phyloP scores from a whole-genome alignment of 139 green algal genomes.

The Haematococcus sp. region DNA sequence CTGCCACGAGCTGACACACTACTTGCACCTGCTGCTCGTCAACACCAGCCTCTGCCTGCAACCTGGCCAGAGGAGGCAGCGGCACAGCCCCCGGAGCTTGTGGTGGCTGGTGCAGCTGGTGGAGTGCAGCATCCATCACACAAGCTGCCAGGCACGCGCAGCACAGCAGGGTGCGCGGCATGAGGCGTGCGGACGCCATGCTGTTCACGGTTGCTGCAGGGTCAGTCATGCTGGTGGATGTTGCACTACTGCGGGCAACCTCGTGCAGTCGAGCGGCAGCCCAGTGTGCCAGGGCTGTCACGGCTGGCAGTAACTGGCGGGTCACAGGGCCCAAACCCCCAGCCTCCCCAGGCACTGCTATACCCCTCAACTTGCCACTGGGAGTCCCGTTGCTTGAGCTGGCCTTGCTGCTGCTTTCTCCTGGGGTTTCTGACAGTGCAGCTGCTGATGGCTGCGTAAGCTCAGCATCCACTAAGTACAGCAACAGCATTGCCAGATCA shows the following conservation, averaged over 20 bases:
- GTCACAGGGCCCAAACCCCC: neutral
- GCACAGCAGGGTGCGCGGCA: conserved; percentile 7
- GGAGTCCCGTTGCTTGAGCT: neutral
- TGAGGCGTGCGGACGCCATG: neutral
- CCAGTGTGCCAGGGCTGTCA: neutral
- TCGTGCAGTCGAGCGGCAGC: neutral
- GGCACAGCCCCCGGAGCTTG: neutral
- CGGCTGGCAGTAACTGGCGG: neutral
- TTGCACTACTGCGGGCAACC: neutral
- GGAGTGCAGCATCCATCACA: neutral
- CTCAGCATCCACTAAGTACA: conserved; percentile 14
- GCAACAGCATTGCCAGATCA: conserved; percentile 18
- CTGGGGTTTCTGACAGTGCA: too few species aligned
- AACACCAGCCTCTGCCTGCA: neutral
- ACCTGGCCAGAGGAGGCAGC: neutral
- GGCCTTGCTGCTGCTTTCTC: too few species aligned
- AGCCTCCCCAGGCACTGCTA: neutral
- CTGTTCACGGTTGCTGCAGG: neutral
- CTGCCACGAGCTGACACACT: neutral
- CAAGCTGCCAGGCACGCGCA: neutral
- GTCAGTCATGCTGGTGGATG: too few species aligned
- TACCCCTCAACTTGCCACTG: neutral
- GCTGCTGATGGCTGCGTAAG: neutral
- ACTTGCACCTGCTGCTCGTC: neutral
- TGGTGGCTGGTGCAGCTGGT: neutral